These are phyloP conservation scores for Blastobotrys arbuscula DNA, from an alignment of 1,139 yeast species.

Conservation along the genomic window DNA sequence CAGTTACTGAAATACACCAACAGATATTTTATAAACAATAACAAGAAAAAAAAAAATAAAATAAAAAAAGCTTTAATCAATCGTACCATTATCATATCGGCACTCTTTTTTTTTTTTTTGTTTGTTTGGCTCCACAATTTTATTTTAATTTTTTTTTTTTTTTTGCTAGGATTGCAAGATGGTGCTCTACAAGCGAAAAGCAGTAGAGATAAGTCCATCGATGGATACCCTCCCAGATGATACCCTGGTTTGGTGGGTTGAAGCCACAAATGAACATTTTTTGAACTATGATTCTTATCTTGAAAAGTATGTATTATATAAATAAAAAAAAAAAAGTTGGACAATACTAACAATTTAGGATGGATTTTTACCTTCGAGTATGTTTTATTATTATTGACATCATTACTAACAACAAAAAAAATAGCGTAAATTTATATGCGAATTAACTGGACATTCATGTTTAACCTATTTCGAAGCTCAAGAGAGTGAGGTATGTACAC, in stretches of 20 bases:
- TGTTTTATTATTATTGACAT: constrained; percentile 4
- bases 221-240: constrained; percentile 26
- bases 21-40: no score
- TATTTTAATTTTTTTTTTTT: background rate
- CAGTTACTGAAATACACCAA: no score
- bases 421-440: constrained; percentile 82
- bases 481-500: constrained; percentile 50
- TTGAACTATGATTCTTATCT: constrained; percentile 68
- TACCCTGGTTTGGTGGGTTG: constrained; percentile 57
- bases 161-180: background rate
- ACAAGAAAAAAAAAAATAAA: no score
- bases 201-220: constrained; percentile 23
- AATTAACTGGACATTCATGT: constrained; percentile 90
- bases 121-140: background rate
- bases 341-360: constrained; percentile 17
- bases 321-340: no score
- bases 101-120: background rate
- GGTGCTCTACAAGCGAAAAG: constrained; percentile 35
- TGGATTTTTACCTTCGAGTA: constrained; percentile 36
- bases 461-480: constrained; percentile 86
- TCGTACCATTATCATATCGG: background rate
- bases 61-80: no score
- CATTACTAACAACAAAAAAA: constrained; percentile 1
- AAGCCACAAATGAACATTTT: constrained; percentile 88
- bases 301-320: constrained; percentile 26